Base-by-base conservation (phyloP, 192 early-diverging fungal genomes). In the Coemansia sp. region DNA sequence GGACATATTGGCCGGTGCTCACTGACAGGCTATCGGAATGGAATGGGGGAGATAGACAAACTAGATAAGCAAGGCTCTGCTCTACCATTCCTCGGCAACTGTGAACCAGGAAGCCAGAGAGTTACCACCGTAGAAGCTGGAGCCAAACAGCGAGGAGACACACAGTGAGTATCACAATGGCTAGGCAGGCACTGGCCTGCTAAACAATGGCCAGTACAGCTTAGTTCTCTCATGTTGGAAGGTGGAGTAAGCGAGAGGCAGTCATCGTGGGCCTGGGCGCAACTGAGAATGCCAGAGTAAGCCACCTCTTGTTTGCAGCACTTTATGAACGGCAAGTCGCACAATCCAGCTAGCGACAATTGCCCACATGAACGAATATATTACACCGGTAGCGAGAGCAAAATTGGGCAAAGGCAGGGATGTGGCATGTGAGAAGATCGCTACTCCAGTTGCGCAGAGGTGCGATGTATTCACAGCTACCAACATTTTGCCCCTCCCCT, bases 321-420 rank as follows among this genome's bases (percentile, higher is more conserved):
- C 28, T 30, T 55, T 30, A 30, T 30, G 55, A 33, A n/a, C 28
- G 30, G 55, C 55, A 58, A 33, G 30, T 58, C 17, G 55, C 32
- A 58, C 55, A 58, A 58, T 58, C 30, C 30, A 8, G 55, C 55
- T 58, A 28, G 3, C 55, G 33, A 33, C 55, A 58, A 58, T 58
- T 35, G 55, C 17, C 30, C 1, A 33, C 32, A 35, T 58, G 1
- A 35, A 33, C 11, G 30, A 32, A 33, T 58, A 28, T 4, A 32
- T 28, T 32, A 30, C 55, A 33, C 8, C 55, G 55, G 30, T 33
- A 58, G 55, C 55, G 14, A 17, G 32, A 6, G 16, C 6, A 58
- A 33, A 17, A 33, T 3, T 35, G 55, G 17, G 16, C 13, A 58
- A 35, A 35, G 55, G 55, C 55, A 58, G 55, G 55, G 55, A 17